A percentile compares a stretch with the other conserved stretches of the same genome.
These are phyloP conservation scores for Tricharina praecox DNA, from an alignment of 495 filamentous ascomycete species.

Conservation along the genomic window DNA sequence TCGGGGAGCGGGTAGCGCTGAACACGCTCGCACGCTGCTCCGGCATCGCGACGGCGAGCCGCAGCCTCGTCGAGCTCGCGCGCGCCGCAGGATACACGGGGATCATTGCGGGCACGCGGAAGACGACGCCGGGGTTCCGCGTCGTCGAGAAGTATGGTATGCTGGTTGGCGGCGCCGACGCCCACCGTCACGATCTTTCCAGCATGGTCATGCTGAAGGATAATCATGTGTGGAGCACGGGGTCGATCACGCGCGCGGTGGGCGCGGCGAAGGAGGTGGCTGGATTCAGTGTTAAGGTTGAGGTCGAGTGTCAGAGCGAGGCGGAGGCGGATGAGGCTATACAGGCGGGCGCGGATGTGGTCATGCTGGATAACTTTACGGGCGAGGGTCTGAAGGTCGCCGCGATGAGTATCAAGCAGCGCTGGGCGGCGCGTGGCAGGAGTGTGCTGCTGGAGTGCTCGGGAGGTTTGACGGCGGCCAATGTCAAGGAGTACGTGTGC, in stretches of 20 bases:
- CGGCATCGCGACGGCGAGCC: conserved; percentile 58
- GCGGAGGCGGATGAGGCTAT: conserved; percentile 83
- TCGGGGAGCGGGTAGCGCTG: conserved; percentile 82
- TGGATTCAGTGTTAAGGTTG: conserved; percentile 82
- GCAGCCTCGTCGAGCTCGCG: conserved; percentile 35
- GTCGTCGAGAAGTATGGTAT: conserved; percentile 97
- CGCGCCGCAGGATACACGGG: conserved; percentile 54
- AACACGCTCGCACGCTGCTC: conserved; percentile 87
- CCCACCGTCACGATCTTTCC: conserved; percentile 78
- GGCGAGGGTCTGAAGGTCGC: conserved; percentile 55
- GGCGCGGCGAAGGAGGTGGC: conserved; percentile 64
- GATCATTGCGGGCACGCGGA: conserved; percentile 82
- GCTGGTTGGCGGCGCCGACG: conserved; percentile 78
- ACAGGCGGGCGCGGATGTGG: conserved; percentile 73
- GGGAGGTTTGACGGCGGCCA: conserved; percentile 72
- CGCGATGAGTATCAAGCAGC: conserved; percentile 53
- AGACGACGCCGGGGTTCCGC: conserved; percentile 91
- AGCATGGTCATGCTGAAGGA: conserved; percentile 98
- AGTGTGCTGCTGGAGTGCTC: conserved; percentile 76
- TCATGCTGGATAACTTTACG: conserved; percentile 94
- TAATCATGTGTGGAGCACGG: conserved; percentile 85
- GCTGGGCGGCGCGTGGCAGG: conserved; percentile 46
- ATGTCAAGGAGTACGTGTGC: conserved; percentile 64
- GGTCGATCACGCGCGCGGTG: conserved; percentile 69
- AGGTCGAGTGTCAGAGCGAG: conserved; percentile 83